Conservation (phyloP, 2,329 filamentous ascomycete genomes). For the Trichoderma semiorbis region DNA sequence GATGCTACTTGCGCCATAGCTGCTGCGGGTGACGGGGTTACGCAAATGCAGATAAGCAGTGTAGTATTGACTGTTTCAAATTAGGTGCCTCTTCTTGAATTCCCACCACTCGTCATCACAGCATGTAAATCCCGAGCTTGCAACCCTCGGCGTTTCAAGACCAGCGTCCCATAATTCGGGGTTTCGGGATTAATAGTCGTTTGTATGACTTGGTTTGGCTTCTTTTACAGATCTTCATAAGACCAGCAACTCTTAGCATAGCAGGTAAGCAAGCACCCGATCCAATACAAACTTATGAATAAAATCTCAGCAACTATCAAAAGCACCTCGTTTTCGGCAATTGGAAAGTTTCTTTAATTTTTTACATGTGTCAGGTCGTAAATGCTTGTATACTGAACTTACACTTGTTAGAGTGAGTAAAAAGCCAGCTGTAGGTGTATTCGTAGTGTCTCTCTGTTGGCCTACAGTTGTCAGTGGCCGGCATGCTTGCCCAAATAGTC, state of each 20-base stretch:
- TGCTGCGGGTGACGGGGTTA: background rate
- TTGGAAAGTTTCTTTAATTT: too few species aligned
- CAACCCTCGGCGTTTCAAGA: background rate
- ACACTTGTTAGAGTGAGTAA: too few species aligned
- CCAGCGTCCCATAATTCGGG: background rate
- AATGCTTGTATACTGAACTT: background rate
- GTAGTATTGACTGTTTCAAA: background rate
- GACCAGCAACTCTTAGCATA: background rate
- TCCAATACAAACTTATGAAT: fast-evolving
- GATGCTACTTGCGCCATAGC: background rate
- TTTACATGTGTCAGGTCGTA: background rate
- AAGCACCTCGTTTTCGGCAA: background rate
- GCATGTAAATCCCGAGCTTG: background rate
- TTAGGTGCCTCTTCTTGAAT: background rate
- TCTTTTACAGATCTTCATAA: background rate
- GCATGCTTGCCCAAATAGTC: background rate
- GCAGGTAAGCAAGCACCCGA: background rate
- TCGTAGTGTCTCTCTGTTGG: too few species aligned
- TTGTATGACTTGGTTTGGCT: background rate
- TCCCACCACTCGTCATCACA: fast-evolving
- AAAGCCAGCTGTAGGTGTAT: too few species aligned
- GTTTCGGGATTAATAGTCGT: background rate
- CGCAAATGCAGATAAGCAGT: background rate
- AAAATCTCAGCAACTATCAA: background rate
- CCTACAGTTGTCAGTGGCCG: background rate